Conservation (phyloP, 495 filamentous ascomycete genomes). For the Xylaria sp. region DNA sequence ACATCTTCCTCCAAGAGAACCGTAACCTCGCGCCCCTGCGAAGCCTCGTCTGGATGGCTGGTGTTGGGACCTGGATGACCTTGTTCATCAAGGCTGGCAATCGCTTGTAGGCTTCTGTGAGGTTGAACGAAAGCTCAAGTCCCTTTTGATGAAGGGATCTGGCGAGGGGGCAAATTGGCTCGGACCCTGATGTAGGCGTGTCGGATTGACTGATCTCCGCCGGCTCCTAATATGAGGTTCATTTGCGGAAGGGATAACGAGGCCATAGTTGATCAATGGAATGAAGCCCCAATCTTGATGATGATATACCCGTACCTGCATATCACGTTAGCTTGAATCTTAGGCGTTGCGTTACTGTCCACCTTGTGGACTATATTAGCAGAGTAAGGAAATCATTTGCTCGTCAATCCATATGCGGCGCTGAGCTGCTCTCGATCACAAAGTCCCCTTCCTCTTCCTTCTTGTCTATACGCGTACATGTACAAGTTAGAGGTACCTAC, state of each 20-base stretch:
- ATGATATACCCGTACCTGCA: neutral
- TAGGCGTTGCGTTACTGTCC: neutral
- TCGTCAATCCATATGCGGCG: neutral
- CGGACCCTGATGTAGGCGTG: neutral
- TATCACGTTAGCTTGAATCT: too few species aligned
- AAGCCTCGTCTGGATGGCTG: slow-evolving; percentile 43
- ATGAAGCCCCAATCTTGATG: neutral
- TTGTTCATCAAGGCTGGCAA: slow-evolving; percentile 53
- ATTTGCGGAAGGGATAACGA: neutral
- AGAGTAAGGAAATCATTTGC: neutral
- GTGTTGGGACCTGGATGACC: slow-evolving; percentile 40
- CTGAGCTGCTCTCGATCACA: neutral
- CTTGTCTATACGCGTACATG: neutral
- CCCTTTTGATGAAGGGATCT: neutral
- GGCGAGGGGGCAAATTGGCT: neutral
- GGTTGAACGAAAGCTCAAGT: neutral
- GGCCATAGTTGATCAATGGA: neutral
- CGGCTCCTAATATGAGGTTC: neutral
- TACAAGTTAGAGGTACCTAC: neutral
- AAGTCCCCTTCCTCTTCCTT: neutral
- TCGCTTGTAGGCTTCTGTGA: slow-evolving; percentile 15
- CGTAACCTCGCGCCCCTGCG: slow-evolving; percentile 41
- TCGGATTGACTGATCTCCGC: neutral
- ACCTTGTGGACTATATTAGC: neutral
- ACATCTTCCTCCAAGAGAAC: slow-evolving; percentile 48